These are phyloP conservation scores for Rosa rugosa DNA, from an alignment of 306 rosid genomes.

Conservation along the genomic window DNA sequence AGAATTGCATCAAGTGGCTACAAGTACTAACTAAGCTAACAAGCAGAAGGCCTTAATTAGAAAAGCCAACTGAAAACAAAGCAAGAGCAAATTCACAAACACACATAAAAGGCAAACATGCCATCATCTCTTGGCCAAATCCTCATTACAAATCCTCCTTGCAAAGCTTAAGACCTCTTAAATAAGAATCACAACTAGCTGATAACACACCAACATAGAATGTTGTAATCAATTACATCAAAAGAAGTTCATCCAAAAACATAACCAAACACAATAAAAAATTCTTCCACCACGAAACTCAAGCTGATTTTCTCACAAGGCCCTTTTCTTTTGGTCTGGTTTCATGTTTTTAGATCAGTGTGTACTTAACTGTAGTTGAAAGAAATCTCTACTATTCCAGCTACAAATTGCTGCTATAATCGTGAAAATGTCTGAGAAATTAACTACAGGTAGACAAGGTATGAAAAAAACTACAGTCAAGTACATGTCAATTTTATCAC, in stretches of 20 bases:
- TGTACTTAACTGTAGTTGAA: neutral
- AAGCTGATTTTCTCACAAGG: neutral
- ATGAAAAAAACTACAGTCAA: conserved; percentile 6
- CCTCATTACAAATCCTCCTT: neutral
- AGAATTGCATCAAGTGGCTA: neutral
- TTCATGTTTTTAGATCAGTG: neutral
- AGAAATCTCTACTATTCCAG: conserved; percentile 2
- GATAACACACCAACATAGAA: neutral
- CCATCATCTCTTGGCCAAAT: neutral
- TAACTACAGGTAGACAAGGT: neutral
- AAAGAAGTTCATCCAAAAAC: neutral
- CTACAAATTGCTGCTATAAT: conserved; percentile 7
- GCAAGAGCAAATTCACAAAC: neutral
- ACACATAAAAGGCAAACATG: neutral
- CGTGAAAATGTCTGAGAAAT: neutral
- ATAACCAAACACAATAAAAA: neutral
- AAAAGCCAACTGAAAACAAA: neutral
- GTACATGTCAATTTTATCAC: conserved; percentile 11
- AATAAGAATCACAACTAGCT: neutral
- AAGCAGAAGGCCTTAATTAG: neutral
- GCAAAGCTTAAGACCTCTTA: neutral
- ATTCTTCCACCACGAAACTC: neutral
- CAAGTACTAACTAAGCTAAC: neutral
- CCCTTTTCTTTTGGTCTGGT: neutral
- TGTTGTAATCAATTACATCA: neutral